phyloP scores from a whole-genome alignment of 495 filamentous ascomycete genomes.

The Penicillium paxilli region DNA sequence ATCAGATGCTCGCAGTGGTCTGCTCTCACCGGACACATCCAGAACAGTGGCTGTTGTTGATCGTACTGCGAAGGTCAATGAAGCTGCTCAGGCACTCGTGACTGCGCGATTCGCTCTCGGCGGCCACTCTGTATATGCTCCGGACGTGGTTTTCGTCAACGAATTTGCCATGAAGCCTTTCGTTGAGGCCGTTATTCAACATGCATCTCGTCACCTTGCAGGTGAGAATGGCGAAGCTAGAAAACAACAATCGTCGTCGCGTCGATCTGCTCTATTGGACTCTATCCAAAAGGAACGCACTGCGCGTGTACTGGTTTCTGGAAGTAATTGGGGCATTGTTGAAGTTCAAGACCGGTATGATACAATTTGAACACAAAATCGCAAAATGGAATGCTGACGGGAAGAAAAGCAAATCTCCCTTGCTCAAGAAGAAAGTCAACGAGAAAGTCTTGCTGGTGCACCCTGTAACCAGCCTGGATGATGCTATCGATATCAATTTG shows the following conservation, averaged over 20 bases:
- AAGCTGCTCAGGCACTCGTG: constrained; percentile 46
- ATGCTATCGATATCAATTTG: constrained; percentile 44
- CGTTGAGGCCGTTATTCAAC: constrained; percentile 40
- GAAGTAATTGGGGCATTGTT: constrained; percentile 32
- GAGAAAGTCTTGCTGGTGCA: constrained; percentile 38
- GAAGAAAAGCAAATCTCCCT: constrained; percentile 19
- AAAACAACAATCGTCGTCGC: constrained; percentile 9
- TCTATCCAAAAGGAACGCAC: constrained; percentile 22
- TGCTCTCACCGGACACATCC: constrained; percentile 30
- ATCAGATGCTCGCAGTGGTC: constrained; percentile 8
- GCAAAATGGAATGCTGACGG: neutral
- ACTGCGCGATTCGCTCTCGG: constrained; percentile 50
- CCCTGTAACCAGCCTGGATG: constrained; percentile 40
- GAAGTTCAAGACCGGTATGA: constrained; percentile 31
- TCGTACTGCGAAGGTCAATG: constrained; percentile 46
- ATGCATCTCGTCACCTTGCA: constrained; percentile 33
- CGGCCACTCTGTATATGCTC: constrained; percentile 52
- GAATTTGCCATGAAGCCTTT: constrained; percentile 55
- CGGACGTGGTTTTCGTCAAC: constrained; percentile 56
- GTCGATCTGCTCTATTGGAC: constrained; percentile 22
- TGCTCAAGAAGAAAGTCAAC: constrained; percentile 29
- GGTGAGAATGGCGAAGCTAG: constrained; percentile 28
- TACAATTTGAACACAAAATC: neutral
- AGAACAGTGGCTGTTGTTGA: constrained; percentile 52
- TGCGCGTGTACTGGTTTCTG: constrained; percentile 26